Evolutionary conservation across 441 rosid genomes (phyloP).

Genomic region (Eugenia klotzschiana): DNA sequence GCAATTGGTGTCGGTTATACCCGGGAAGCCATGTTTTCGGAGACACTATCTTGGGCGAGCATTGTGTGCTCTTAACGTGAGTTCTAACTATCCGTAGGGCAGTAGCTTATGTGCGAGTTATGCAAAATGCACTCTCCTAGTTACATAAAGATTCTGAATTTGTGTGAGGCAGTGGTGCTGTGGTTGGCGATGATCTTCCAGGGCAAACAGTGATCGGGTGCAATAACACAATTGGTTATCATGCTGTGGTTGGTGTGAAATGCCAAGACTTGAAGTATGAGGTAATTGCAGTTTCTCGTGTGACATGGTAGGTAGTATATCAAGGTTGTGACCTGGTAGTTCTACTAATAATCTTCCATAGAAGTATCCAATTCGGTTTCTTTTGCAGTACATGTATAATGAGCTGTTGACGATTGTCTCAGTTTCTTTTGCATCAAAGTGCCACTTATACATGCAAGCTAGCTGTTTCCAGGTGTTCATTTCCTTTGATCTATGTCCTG

Average conservation of each 20-base stretch:
- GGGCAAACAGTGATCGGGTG: slow-evolving; percentile 54
- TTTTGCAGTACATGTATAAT: neutral
- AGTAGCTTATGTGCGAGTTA: neutral
- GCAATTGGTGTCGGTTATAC: slow-evolving; percentile 54
- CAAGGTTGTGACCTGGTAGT: neutral
- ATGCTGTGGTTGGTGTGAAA: slow-evolving; percentile 75
- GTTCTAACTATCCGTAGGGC: neutral
- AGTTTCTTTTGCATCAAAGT: neutral
- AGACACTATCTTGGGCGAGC: slow-evolving; percentile 53
- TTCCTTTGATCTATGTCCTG: neutral
- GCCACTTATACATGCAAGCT: neutral
- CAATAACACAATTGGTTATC: slow-evolving; percentile 65
- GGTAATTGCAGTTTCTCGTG: slow-evolving; percentile 17
- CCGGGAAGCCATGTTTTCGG: slow-evolving; percentile 78
- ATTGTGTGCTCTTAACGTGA: slow-evolving; percentile 74
- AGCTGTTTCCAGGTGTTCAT: neutral
- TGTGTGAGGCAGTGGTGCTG: slow-evolving; percentile 72
- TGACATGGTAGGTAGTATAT: neutral
- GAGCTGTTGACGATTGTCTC: neutral
- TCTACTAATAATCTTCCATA: neutral
- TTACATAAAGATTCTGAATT: slow-evolving; percentile 3
- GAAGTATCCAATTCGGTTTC: neutral
- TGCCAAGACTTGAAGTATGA: slow-evolving; percentile 89
- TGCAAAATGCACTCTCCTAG: neutral
- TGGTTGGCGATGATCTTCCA: slow-evolving; percentile 81